phyloP scores from a whole-genome alignment of 73 alveolate species.

The Blepharisma stoltei region DNA sequence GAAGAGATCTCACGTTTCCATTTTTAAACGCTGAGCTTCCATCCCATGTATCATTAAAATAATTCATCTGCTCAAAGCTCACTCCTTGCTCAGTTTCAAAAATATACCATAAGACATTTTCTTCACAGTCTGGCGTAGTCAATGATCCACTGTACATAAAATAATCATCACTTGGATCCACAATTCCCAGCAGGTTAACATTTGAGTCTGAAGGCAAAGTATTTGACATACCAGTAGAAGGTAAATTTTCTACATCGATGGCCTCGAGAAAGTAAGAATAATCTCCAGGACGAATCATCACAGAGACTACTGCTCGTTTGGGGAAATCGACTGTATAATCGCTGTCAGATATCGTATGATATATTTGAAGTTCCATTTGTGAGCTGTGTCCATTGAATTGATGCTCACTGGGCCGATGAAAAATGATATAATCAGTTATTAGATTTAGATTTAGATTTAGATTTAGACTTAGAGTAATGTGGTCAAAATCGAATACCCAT shows the following conservation, averaged over 20 bases:
- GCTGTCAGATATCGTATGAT: not conserved
- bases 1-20: too few relatives aligned
- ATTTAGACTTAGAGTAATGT: too few relatives aligned
- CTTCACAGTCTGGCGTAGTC: conserved; percentile 17
- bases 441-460: too few relatives aligned
- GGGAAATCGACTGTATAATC: conserved; percentile 26
- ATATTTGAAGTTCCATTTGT: conserved; percentile 18
- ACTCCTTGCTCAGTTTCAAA: conserved; percentile 15
- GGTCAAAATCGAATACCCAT: too few relatives aligned
- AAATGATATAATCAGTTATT: not conserved
- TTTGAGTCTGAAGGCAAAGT: not conserved
- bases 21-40: too few relatives aligned
- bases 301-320: conserved; percentile 3
- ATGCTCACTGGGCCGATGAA: conserved; percentile 15
- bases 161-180: not conserved
- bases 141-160: conserved; percentile 1
- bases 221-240: not conserved
- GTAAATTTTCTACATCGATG: not conserved
- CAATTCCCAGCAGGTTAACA: not conserved
- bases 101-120: conserved; percentile 1
- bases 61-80: conserved; percentile 4
- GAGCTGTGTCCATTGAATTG: not conserved
- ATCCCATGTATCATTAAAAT: not conserved
- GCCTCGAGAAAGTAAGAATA: not conserved
- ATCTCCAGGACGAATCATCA: conserved; percentile 13